Percentiles rank a stretch among this genome's conserved stretches.
Evolutionary conservation across 495 filamentous ascomycete species (phyloP).

Genomic region (Tetracladium marchalianum): DNA sequence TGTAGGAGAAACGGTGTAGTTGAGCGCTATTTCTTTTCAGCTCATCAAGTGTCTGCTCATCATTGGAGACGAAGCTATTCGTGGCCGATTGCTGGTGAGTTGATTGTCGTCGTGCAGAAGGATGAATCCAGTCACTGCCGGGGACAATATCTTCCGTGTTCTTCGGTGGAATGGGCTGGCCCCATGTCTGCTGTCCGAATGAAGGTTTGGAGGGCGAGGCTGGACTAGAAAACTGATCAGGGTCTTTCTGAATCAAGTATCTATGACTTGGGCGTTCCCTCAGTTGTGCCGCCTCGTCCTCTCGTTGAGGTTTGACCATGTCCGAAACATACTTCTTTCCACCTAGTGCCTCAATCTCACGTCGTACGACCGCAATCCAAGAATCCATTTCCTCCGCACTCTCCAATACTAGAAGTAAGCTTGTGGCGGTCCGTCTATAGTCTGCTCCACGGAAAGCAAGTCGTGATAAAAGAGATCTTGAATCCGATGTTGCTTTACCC

Average conservation of each 20-base stretch:
- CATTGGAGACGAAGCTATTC: slow-evolving; percentile 36
- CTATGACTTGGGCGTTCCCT: slow-evolving; percentile 39
- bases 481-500: slow-evolving; percentile 37
- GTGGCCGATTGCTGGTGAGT: slow-evolving; percentile 29
- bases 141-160: slow-evolving; percentile 14
- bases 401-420: slow-evolving; percentile 72
- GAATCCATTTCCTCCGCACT: slow-evolving; percentile 75
- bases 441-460: slow-evolving; percentile 57
- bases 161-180: slow-evolving; percentile 2
- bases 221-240: slow-evolving; percentile 29
- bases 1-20: slow-evolving; percentile 46
- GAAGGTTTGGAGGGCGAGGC: slow-evolving; percentile 23
- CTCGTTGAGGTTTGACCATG: slow-evolving; percentile 35
- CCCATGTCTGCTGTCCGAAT: slow-evolving; percentile 23
- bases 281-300: slow-evolving; percentile 25
- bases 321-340: slow-evolving; percentile 57
- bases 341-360: slow-evolving; percentile 58
- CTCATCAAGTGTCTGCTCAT: slow-evolving; percentile 37
- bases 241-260: slow-evolving; percentile 42
- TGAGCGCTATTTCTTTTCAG: slow-evolving; percentile 30
- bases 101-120: slow-evolving; percentile 12
- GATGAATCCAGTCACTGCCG: slow-evolving; percentile 8
- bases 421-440: slow-evolving; percentile 43
- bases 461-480: slow-evolving; percentile 58
- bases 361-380: slow-evolving; percentile 62